Evolutionary conservation across 2,329 filamentous ascomycete genomes (phyloP).

Genomic region (Reticulascus tulasneorum): DNA sequence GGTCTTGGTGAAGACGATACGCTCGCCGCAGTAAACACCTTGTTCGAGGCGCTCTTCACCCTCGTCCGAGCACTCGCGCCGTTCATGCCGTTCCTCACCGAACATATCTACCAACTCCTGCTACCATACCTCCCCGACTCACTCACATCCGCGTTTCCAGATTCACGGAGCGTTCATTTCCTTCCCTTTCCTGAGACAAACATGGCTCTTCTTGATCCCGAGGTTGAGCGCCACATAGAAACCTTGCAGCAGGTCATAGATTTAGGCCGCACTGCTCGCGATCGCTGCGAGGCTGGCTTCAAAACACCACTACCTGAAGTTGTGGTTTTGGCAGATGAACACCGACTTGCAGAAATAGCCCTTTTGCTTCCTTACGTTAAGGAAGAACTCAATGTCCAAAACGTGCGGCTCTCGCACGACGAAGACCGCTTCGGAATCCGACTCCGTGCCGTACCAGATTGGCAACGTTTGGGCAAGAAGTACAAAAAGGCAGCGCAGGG

Average conservation of each 20-base stretch:
- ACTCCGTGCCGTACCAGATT: conserved; percentile 86
- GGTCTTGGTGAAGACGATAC: conserved; percentile 81
- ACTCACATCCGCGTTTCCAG: conserved; percentile 60
- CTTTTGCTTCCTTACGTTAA: conserved; percentile 84
- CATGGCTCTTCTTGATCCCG: conserved; percentile 80
- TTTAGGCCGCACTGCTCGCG: conserved; percentile 78
- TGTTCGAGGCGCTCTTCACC: conserved; percentile 91
- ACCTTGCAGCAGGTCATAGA: conserved; percentile 97
- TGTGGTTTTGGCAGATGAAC: conserved; percentile 77
- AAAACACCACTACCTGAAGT: conserved; percentile 90
- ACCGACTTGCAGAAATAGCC: conserved; percentile 82
- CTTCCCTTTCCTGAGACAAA: conserved; percentile 83
- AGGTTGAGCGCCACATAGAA: conserved; percentile 78
- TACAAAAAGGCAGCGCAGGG: conserved; percentile 90
- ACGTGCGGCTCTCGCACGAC: conserved; percentile 78
- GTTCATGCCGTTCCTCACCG: conserved; percentile 92
- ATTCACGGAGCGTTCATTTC: conserved; percentile 88
- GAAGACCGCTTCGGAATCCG: conserved; percentile 90
- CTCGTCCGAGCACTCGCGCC: conserved; percentile 84
- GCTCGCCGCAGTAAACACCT: conserved; percentile 82
- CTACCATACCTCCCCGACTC: conserved; percentile 75
- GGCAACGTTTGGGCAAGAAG: conserved; percentile 93
- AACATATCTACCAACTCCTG: conserved; percentile 86
- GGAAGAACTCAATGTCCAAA: conserved; percentile 87
- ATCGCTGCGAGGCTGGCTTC: conserved; percentile 76